Evolutionary conservation across 768 basidiomycete genomes (phyloP).

Genomic region (Calocybe cyanea): DNA sequence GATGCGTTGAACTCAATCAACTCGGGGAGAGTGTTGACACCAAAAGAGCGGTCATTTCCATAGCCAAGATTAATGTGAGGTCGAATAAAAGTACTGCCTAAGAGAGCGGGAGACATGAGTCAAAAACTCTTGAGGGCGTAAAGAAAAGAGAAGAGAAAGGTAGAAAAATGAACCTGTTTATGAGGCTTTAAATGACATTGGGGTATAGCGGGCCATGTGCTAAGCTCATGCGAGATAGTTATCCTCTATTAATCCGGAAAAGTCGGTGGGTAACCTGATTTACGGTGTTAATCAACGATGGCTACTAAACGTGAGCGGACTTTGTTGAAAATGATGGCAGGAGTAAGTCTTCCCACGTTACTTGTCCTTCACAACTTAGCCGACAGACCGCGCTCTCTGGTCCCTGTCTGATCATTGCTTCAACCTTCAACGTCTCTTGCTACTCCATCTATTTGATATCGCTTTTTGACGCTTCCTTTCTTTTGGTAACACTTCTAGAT

Average conservation of each 20-base stretch:
- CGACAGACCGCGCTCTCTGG: neutral
- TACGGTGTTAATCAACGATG: no score
- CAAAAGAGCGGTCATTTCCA: constrained; percentile 20
- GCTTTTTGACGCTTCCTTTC: neutral
- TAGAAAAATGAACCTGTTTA: neutral
- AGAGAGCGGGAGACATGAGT: constrained; percentile 17
- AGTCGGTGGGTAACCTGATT: constrained; percentile 6
- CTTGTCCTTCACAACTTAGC: no score
- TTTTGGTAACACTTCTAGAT: no score
- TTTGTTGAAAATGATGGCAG: no score
- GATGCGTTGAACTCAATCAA: constrained; percentile 32
- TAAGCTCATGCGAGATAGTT: neutral
- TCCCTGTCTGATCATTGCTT: neutral
- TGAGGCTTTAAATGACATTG: constrained; percentile 12
- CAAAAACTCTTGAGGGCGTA: neutral
- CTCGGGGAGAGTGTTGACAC: constrained; percentile 31
- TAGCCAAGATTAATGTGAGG: constrained; percentile 33
- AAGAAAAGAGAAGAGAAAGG: constrained; percentile 2
- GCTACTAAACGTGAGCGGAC: neutral
- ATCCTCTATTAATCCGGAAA: constrained; percentile 4
- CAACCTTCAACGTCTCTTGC: neutral
- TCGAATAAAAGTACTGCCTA: constrained; percentile 28
- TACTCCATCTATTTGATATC: neutral
- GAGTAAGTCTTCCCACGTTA: no score
- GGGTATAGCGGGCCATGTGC: neutral